Evolutionary conservation across 768 basidiomycete species (phyloP), one percentile per base, ranked within the genome.

Genomic region (Rhizopogon salebrosus): DNA sequence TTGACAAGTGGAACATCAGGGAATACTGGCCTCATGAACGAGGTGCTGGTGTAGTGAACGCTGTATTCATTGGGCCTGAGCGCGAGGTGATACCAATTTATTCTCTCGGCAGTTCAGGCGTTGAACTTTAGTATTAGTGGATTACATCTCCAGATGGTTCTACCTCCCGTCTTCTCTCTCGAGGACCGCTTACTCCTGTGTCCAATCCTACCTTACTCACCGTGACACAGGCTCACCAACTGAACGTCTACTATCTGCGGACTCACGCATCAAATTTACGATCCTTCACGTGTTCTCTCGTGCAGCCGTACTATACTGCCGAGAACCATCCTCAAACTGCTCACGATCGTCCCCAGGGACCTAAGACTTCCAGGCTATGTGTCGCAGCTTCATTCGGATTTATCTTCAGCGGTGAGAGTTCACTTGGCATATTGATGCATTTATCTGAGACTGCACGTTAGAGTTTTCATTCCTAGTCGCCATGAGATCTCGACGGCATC

Each of bases 401-500:
- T 22, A 72, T 72, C 37, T 86, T 85, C 57, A 74, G 79, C 60
- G 84, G 87, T 84, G 64, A 52, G 52, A 39, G 11, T 36, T 51
- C 35, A 46, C 45, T 46, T 16, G 31, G 20, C n/a, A 9, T 31
- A 6, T 6, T 20, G 1, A 1, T 23, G 2, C 26, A 55, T 34
- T 53, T 24, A 48, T 29, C 52, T 48, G 46, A 34, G 22, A 53
- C 42, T 4, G 40, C 29, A 26, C 16, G 20, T 45, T 52, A 85
- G 86, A 87, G 41, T 62, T 71, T 9, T 73, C 82, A 8, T 70
- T 89, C 29, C 46, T 87, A 37, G 68, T 89, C 23, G 87, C 87
- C 10, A 85, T 80, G 59, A 78, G 83, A 49, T 81, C 84, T 16
- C 73, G 73, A 55, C 67, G 76, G 37, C 69, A 76, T 43, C 85